Base-by-base conservation (phyloP, 768 basidiomycete species). In the Tricholoma sp. region DNA sequence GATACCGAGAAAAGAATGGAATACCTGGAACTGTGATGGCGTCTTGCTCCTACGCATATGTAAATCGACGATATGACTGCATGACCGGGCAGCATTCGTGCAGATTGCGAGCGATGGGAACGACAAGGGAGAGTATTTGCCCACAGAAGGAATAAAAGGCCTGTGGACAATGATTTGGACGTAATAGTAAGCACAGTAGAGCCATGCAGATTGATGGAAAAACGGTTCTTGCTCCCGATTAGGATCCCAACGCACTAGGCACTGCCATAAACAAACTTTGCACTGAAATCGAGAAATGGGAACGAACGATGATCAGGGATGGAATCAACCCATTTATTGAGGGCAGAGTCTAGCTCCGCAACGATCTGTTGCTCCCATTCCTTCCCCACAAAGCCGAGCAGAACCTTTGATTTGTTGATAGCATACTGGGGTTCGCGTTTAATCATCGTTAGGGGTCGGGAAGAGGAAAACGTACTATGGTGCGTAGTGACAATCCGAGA, bases 41-140 rank as follows among this genome's bases (percentile, higher is more conserved):
- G 71, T 64, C 12, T 66, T 54, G n/a, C 62, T 68, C 5, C 80
- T 72, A 51, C 66, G 72, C 50, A 77, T 71, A 52, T 81, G 78
- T 2, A 82, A 72, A 61, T 92, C 88, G 35, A 89, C 72, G 19
- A 97, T 79, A 62, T 91, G 91, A n/a, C 82, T 84, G 55, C 85
- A 89, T 1, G 89, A 89, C 18, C 93, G 77, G 0, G 93, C 90
- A 0, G 94, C 86, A 57, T 93, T 81, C 10, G 89, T 82, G 68
- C 86, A 91, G 54, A 88, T 90, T 0, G 88, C 85, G 19, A 89
- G 75, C 0, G 86, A 89, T 9, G 86, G 87, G 65, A 85, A 83
- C 2, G 79, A 74, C 4, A 82, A 59, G 1, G 72, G 65, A 10
- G 79, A 76, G 0, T 77, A 77, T 58, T 76, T 79, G 43, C 74